Percentiles rank a stretch among this genome's conserved stretches.
phyloP scores from a whole-genome alignment of 2,329 filamentous ascomycete genomes.

The Rhynchosporium graminicola region DNA sequence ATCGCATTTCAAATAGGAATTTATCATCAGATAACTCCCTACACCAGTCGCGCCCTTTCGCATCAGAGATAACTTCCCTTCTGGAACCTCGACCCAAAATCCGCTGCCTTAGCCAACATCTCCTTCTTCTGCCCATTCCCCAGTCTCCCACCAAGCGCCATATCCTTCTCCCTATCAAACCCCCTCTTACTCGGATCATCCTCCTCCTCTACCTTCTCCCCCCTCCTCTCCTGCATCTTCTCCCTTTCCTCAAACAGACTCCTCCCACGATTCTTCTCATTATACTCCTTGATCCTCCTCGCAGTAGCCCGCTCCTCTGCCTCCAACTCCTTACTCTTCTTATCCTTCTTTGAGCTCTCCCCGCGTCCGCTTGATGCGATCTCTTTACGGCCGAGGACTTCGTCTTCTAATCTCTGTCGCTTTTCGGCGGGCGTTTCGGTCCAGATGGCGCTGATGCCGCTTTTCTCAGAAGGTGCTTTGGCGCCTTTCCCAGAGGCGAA shows the following conservation, averaged over 20 bases:
- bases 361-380: slow-evolving; percentile 16
- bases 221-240: slow-evolving; percentile 31
- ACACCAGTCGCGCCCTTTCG: too few species aligned
- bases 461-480: slow-evolving; percentile 43
- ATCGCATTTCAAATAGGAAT: too few species aligned
- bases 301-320: slow-evolving; percentile 47
- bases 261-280: slow-evolving; percentile 55
- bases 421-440: slow-evolving; percentile 91
- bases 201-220: slow-evolving; percentile 58
- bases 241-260: slow-evolving; percentile 56
- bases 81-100: slow-evolving; percentile 61
- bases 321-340: slow-evolving; percentile 22
- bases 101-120: slow-evolving; percentile 74
- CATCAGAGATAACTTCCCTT: slow-evolving; percentile 53
- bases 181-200: slow-evolving; percentile 87
- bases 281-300: slow-evolving; percentile 58
- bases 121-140: slow-evolving; percentile 74
- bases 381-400: slow-evolving; percentile 70
- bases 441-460: slow-evolving; percentile 60
- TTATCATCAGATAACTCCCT: too few species aligned
- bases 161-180: slow-evolving; percentile 94
- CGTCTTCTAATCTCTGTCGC: slow-evolving; percentile 74
- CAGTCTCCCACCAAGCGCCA: slow-evolving; percentile 73
- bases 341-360: slow-evolving; percentile 18
- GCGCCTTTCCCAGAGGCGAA: slow-evolving; percentile 73